Evolutionary conservation across 108 stramenopile genomes (phyloP).

Genomic region (Mediolabrus comicus): DNA sequence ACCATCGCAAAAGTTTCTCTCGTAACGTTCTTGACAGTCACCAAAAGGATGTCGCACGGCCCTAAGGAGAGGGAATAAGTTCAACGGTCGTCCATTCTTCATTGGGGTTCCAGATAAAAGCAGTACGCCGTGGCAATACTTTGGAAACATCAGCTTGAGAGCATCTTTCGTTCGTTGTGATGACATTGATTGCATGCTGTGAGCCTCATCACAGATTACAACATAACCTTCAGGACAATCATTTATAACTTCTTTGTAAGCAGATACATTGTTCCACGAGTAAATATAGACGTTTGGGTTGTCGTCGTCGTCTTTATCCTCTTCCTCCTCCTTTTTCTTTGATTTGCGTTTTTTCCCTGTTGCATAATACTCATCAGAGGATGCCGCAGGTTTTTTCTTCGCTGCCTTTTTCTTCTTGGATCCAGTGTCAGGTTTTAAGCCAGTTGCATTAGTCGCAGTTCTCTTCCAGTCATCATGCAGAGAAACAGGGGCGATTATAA

Average conservation of each 20-base stretch:
- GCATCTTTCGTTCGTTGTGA: constrained; percentile 61
- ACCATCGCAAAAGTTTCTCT: constrained; percentile 77
- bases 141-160: constrained; percentile 49
- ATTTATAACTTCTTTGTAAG: constrained; percentile 19
- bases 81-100: constrained; percentile 86
- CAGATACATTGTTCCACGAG: constrained; percentile 68
- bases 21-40: constrained; percentile 65
- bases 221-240: constrained; percentile 44
- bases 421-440: constrained; percentile 37
- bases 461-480: constrained; percentile 75
- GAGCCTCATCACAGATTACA: constrained; percentile 80
- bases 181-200: constrained; percentile 74
- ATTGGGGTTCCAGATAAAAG: constrained; percentile 88
- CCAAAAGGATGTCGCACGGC: constrained; percentile 84
- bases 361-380: constrained; percentile 10
- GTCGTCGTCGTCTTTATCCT: not conserved
- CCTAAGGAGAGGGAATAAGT: constrained; percentile 80
- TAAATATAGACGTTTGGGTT: constrained; percentile 40
- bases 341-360: constrained; percentile 11
- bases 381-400: constrained; percentile 8
- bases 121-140: constrained; percentile 61
- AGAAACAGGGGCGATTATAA: constrained; percentile 67
- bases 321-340: constrained; percentile 21
- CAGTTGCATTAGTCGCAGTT: constrained; percentile 63
- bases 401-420: constrained; percentile 20